These are phyloP conservation scores for Acmispon strigosus DNA, from an alignment of 306 rosid genomes.

Conservation along the genomic window DNA sequence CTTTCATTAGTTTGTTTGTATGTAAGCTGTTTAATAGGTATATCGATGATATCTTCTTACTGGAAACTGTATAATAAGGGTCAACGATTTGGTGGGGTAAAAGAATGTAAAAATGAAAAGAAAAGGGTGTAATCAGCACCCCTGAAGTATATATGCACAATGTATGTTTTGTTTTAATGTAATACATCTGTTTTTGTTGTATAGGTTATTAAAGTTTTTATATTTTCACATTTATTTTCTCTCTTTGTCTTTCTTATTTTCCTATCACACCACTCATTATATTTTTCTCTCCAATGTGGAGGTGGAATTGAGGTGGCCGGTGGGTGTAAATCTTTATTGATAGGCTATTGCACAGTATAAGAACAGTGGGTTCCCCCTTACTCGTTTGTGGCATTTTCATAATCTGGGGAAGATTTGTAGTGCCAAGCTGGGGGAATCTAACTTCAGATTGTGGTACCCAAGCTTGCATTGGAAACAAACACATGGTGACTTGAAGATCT, in stretches of 20 bases:
- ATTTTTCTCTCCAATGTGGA: no score
- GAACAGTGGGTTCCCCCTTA: background rate
- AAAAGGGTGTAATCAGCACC: slow-evolving; percentile 14
- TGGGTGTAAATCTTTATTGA: no score
- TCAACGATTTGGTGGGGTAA: slow-evolving; percentile 26
- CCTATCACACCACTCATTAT: no score
- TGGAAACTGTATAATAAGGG: slow-evolving; percentile 51
- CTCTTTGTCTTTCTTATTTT: no score
- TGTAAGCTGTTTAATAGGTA: slow-evolving; percentile 55
- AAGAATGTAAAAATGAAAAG: slow-evolving; percentile 21
- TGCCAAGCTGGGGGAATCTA: background rate
- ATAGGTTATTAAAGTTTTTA: background rate
- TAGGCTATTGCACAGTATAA: no score
- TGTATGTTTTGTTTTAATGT: slow-evolving; percentile 27
- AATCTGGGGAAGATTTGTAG: background rate
- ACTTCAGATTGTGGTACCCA: slow-evolving; percentile 23
- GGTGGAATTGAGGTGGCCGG: no score
- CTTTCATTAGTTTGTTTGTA: slow-evolving; percentile 76
- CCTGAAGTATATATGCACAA: slow-evolving; percentile 34
- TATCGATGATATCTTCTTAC: slow-evolving; percentile 35
- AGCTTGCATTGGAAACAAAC: slow-evolving; percentile 9
- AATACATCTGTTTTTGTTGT: slow-evolving; percentile 22
- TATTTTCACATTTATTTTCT: no score
- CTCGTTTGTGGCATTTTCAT: no score
- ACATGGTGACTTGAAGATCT: slow-evolving; percentile 13